Conservation (phyloP, 805 yeast genomes). For the Candida schatavii region DNA sequence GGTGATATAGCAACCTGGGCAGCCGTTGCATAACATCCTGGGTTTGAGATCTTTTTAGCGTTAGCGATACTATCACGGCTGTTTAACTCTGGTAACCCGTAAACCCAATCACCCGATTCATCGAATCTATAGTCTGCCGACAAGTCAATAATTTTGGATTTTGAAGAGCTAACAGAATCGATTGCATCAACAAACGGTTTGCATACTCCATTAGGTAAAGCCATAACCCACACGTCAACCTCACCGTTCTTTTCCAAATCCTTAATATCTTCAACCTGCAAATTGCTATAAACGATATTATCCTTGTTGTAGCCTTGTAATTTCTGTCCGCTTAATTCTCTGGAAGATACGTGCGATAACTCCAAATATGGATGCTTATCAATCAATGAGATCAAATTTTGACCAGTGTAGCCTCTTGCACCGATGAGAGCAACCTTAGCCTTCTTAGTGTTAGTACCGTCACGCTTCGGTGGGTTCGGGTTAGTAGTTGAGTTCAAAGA, state of each 20-base stretch:
- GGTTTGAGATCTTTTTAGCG: constrained; percentile 86
- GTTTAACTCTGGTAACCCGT: constrained; percentile 92
- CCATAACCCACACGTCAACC: constrained; percentile 99
- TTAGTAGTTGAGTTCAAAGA: constrained; percentile 30
- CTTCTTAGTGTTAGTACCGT: constrained; percentile 58
- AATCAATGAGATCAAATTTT: constrained; percentile 82
- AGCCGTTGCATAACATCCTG: constrained; percentile 99
- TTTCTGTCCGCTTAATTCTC: constrained; percentile 87
- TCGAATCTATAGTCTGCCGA: constrained; percentile 97
- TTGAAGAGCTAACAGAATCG: constrained; percentile 59
- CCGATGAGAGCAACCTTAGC: constrained; percentile 92
- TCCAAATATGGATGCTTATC: constrained; percentile 87
- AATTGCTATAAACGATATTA: constrained; percentile 76
- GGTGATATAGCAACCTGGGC: constrained; percentile 94
- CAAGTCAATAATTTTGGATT: constrained; percentile 82
- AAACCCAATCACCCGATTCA: constrained; percentile 80
- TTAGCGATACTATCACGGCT: constrained; percentile 62
- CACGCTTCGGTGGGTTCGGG: constrained; percentile 70
- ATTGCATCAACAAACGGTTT: constrained; percentile 82
- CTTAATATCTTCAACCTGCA: constrained; percentile 83
- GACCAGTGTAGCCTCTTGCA: constrained; percentile 98
- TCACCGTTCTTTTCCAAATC: constrained; percentile 69
- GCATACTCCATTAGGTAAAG: constrained; percentile 96
- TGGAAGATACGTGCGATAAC: constrained; percentile 89
- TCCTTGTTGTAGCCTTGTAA: constrained; percentile 84